phyloP scores from a whole-genome alignment of 805 yeast genomes.

The Barnettozyma sp. region DNA sequence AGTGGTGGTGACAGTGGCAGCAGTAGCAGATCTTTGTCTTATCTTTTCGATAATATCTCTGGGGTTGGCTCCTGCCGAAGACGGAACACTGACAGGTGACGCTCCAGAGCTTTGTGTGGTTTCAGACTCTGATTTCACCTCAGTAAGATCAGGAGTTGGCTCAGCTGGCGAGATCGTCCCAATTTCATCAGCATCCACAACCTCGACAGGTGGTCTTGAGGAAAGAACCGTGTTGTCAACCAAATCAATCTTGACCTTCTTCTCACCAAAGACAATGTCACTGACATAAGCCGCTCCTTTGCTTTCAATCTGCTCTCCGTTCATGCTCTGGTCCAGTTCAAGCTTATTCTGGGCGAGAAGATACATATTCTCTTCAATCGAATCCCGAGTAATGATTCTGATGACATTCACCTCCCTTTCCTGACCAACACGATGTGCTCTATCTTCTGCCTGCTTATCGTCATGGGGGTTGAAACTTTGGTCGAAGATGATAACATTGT shows the following conservation, averaged over 20 bases:
- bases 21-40: no score
- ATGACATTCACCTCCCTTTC: slow-evolving; percentile 73
- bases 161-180: not conserved
- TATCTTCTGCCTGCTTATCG: slow-evolving; percentile 96
- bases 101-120: no score
- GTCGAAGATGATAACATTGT: slow-evolving; percentile 84
- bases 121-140: no score
- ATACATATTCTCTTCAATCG: slow-evolving; percentile 86
- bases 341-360: slow-evolving; percentile 84
- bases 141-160: no score
- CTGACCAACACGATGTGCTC: slow-evolving; percentile 98
- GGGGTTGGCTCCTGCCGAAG: no score
- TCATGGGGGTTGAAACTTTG: slow-evolving; percentile 97
- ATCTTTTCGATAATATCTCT: no score
- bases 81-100: no score
- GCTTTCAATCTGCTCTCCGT: slow-evolving; percentile 26
- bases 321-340: slow-evolving; percentile 56
- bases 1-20: no score
- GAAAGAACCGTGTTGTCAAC: slow-evolving; percentile 3
- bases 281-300: slow-evolving; percentile 29
- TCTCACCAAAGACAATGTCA: slow-evolving; percentile 34
- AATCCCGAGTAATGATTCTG: slow-evolving; percentile 61
- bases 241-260: slow-evolving; percentile 29
- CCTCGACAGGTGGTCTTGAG: not conserved
- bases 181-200: not conserved